These are phyloP conservation scores for Phylloporus arenicola DNA, from an alignment of 768 basidiomycete species.

Conservation along the genomic window DNA sequence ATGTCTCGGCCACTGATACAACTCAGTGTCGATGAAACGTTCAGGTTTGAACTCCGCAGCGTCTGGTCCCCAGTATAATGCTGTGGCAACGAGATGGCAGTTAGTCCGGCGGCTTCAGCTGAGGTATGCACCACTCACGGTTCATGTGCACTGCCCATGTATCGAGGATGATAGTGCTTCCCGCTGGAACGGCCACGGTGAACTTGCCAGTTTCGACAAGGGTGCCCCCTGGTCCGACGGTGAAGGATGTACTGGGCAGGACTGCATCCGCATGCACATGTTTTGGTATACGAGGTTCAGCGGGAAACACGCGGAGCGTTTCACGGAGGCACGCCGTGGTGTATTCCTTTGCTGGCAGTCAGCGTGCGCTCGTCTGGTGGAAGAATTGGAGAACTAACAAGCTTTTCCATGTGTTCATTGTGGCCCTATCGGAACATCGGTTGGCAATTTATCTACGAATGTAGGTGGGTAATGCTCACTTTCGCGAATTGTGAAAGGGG, in stretches of 20 bases:
- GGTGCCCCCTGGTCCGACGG: constrained; percentile 13
- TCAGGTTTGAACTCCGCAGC: constrained; percentile 40
- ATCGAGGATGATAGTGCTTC: constrained; percentile 38
- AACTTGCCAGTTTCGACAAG: too few species aligned
- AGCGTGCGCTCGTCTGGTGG: not conserved
- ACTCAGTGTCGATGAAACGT: too few species aligned
- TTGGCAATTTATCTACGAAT: not conserved
- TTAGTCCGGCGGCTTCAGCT: too few species aligned
- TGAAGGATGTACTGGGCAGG: constrained; percentile 33
- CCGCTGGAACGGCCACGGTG: too few species aligned
- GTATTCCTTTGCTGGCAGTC: constrained; percentile 33
- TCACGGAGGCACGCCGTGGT: constrained; percentile 36
- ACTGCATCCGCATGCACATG: constrained; percentile 32
- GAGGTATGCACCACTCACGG: constrained; percentile 31
- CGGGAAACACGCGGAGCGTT: constrained; percentile 18
- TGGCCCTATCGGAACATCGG: constrained; percentile 12
- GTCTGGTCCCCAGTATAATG: constrained; percentile 48
- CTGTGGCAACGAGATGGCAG: constrained; percentile 18
- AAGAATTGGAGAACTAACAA: constrained; percentile 25
- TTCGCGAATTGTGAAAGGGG: constrained; percentile 23
- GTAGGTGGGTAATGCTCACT: constrained; percentile 19
- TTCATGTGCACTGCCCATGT: constrained; percentile 41
- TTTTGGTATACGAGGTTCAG: constrained; percentile 34
- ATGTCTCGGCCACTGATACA: constrained; percentile 49
- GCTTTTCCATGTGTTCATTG: constrained; percentile 32